These are phyloP conservation scores for Craspedostauros australis DNA, from an alignment of 108 stramenopile genomes.

Conservation along the genomic window DNA sequence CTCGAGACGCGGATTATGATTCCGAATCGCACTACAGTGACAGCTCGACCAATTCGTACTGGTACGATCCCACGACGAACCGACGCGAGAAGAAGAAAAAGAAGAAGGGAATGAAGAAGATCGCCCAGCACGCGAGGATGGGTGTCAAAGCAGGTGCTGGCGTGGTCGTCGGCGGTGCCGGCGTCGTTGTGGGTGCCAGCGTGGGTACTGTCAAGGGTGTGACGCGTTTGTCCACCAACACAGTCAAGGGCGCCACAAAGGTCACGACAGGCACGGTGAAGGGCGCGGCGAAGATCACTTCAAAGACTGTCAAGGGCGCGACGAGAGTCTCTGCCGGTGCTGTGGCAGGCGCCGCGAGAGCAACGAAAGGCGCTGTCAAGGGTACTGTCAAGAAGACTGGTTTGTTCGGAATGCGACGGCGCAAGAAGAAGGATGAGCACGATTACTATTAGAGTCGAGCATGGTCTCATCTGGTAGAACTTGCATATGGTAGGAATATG, in stretches of 20 bases:
- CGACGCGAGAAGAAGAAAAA: conserved; percentile 30
- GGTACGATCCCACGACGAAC: conserved; percentile 1
- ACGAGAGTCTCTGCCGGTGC: conserved; percentile 1
- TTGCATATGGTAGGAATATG: no score
- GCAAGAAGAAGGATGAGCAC: neutral
- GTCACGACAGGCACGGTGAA: conserved; percentile 1
- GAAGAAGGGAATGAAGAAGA: conserved; percentile 31
- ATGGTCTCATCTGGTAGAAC: no score
- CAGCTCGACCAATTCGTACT: conserved; percentile 7
- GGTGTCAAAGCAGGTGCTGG: conserved; percentile 10
- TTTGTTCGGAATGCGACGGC: neutral
- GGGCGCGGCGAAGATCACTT: neutral
- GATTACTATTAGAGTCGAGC: no score
- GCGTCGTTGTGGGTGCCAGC: conserved; percentile 6
- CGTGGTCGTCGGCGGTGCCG: conserved; percentile 7
- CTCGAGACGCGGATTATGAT: conserved; percentile 5
- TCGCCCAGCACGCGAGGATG: conserved; percentile 14
- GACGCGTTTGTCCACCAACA: no score
- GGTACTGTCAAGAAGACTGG: conserved; percentile 8
- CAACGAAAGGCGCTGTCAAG: conserved; percentile 14
- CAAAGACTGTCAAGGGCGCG: neutral
- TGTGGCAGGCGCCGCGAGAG: conserved; percentile 13
- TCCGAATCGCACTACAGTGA: neutral
- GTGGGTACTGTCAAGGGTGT: no score
- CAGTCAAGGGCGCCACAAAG: no score